These are phyloP conservation scores for Lactifluus pinguis DNA, from an alignment of 768 basidiomycete genomes.

Conservation along the genomic window DNA sequence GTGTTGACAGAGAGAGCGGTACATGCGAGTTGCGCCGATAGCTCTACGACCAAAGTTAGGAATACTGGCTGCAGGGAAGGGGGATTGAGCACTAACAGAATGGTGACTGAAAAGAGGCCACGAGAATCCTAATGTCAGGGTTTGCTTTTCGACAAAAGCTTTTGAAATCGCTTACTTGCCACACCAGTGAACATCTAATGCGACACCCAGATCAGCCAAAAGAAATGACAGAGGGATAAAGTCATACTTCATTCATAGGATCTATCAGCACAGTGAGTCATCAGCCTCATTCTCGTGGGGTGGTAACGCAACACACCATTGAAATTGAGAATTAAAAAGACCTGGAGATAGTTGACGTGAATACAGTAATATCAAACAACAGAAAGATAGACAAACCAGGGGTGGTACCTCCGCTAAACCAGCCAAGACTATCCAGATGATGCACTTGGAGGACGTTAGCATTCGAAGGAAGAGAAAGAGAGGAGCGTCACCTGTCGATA, in stretches of 20 bases:
- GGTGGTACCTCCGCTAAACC: background rate
- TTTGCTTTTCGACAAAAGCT: background rate
- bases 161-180: background rate
- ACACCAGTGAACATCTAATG: background rate
- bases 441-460: background rate
- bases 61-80: background rate
- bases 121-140: background rate
- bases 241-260: background rate
- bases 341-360: background rate
- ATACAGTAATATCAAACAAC: background rate
- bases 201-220: background rate
- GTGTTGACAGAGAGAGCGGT: background rate
- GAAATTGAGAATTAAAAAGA: background rate
- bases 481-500: constrained; percentile 4
- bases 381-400: background rate
- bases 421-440: constrained; percentile 1
- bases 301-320: background rate
- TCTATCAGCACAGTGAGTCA: background rate
- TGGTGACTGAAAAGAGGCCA: background rate
- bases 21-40: constrained; percentile 6
- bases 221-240: background rate
- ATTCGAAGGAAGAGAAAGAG: background rate
- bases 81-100: background rate
- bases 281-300: background rate
- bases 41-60: background rate